phyloP scores from a whole-genome alignment of 768 basidiomycete genomes.

The Auricularia auricula-judae region DNA sequence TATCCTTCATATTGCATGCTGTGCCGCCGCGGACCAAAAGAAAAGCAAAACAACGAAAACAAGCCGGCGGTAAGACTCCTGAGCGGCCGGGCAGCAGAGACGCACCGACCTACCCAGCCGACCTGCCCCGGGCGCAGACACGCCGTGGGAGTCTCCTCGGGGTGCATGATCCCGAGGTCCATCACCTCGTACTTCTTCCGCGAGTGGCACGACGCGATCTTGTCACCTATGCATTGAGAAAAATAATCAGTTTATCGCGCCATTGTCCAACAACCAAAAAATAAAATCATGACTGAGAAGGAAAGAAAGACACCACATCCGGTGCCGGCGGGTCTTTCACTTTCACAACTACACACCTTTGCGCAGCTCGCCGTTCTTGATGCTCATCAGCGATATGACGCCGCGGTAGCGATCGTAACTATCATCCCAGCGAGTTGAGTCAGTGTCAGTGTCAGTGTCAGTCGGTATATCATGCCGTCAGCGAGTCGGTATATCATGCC shows the following conservation, averaged over 20 bases:
- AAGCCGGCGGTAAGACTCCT: neutral
- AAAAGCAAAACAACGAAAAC: too few species aligned
- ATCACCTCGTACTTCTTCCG: slow-evolving; percentile 82
- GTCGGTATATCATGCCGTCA: too few species aligned
- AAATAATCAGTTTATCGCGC: neutral
- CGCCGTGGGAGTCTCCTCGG: slow-evolving; percentile 70
- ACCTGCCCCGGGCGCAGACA: slow-evolving; percentile 70
- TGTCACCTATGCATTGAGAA: slow-evolving; percentile 53
- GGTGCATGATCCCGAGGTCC: slow-evolving; percentile 82
- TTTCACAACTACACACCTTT: slow-evolving; percentile 44
- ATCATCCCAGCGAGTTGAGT: neutral
- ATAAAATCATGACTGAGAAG: neutral
- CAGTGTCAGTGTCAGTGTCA: too few species aligned
- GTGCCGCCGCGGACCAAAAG: slow-evolving; percentile 8
- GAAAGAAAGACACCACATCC: too few species aligned
- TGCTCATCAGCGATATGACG: slow-evolving; percentile 81
- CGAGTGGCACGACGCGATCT: slow-evolving; percentile 74
- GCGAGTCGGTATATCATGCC: too few species aligned
- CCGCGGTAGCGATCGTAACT: slow-evolving; percentile 95
- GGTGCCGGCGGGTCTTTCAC: too few species aligned
- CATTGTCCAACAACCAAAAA: too few species aligned
- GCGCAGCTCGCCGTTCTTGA: slow-evolving; percentile 68
- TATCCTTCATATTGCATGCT: slow-evolving; percentile 97
- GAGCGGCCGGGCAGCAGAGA: neutral
- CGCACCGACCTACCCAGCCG: slow-evolving; percentile 44